Conservation (phyloP, 768 basidiomycete species). For the Psilocybe subaeruginosa region DNA sequence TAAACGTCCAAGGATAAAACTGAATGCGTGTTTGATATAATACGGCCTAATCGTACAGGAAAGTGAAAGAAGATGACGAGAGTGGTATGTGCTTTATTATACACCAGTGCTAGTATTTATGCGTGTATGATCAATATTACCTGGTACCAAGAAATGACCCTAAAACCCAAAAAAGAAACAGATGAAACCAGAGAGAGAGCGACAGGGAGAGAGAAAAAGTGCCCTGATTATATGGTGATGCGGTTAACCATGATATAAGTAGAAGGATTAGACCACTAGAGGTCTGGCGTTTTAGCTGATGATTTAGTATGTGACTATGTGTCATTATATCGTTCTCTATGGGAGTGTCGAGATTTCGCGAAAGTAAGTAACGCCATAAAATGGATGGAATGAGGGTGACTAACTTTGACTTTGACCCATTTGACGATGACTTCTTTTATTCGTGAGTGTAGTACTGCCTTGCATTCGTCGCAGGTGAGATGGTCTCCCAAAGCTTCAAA, state of each 20-base stretch:
- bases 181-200: no score
- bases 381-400: neutral
- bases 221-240: no score
- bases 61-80: neutral
- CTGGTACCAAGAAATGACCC: neutral
- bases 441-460: conserved; percentile 23
- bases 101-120: neutral
- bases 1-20: no score
- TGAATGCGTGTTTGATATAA: no score
- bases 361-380: no score
- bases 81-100: neutral
- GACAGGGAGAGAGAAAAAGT: no score
- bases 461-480: conserved; percentile 31
- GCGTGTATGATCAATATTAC: neutral
- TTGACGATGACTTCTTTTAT: conserved; percentile 29
- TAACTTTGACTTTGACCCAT: conserved; percentile 37
- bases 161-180: neutral
- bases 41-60: neutral
- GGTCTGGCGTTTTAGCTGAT: neutral
- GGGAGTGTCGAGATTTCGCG: neutral
- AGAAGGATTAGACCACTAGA: neutral
- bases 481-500: conserved; percentile 30
- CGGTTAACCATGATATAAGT: neutral
- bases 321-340: conserved; percentile 5
- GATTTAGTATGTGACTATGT: neutral